These are phyloP conservation scores for Astrothelium macrocarpum DNA, from an alignment of 495 filamentous ascomycete genomes.

Conservation along the genomic window DNA sequence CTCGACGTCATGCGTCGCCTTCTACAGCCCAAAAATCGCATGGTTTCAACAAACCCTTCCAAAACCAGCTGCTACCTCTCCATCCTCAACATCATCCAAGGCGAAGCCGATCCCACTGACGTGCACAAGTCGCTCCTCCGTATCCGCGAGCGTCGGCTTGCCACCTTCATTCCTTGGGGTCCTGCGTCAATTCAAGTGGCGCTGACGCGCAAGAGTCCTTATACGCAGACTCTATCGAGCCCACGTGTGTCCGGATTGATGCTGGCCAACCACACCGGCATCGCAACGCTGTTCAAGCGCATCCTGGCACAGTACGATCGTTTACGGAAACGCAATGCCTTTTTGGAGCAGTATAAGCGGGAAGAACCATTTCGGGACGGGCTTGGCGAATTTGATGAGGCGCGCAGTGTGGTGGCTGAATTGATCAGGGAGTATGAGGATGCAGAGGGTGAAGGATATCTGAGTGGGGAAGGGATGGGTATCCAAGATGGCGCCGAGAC, in stretches of 20 bases:
- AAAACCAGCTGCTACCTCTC: slow-evolving; percentile 98
- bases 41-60: slow-evolving; percentile 91
- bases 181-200: slow-evolving; percentile 96
- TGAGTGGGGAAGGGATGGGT: slow-evolving; percentile 56
- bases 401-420: slow-evolving; percentile 52
- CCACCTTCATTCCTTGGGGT: slow-evolving; percentile 98
- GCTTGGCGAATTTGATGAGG: slow-evolving; percentile 91
- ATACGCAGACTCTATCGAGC: slow-evolving; percentile 53
- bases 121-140: slow-evolving; percentile 94
- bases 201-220: slow-evolving; percentile 89
- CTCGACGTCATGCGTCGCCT: slow-evolving; percentile 94
- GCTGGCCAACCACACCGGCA: slow-evolving; percentile 96
- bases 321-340: slow-evolving; percentile 91
- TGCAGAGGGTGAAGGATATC: slow-evolving; percentile 78
- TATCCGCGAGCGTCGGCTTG: slow-evolving; percentile 86
- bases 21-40: slow-evolving; percentile 95
- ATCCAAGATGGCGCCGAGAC: slow-evolving; percentile 40
- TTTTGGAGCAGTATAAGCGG: slow-evolving; percentile 90
- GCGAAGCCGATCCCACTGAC: slow-evolving; percentile 94
- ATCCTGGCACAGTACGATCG: slow-evolving; percentile 84
- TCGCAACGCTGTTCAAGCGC: slow-evolving; percentile 91
- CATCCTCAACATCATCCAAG: slow-evolving; percentile 96
- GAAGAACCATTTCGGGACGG: slow-evolving; percentile 84
- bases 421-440: slow-evolving; percentile 87
- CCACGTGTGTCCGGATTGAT: slow-evolving; percentile 94